phyloP scores from a whole-genome alignment of 257 asterid species.

The Datura wrightii region DNA sequence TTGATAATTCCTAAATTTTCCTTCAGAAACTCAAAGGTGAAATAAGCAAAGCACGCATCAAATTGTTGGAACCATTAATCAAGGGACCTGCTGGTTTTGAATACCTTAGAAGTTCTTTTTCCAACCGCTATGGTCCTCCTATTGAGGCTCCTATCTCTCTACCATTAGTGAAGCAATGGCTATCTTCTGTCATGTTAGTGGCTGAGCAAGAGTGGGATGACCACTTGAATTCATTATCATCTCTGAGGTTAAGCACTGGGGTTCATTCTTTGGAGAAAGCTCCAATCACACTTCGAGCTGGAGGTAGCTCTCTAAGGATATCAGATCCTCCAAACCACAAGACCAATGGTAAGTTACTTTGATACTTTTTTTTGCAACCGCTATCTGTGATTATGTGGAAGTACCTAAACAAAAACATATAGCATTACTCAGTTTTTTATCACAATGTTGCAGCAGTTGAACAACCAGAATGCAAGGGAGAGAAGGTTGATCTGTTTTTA shows the following conservation, averaged over 20 bases:
- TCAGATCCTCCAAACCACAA: conserved; percentile 22
- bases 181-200: conserved; percentile 34
- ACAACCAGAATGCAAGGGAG: conserved; percentile 38
- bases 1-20: not conserved
- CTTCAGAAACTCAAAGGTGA: conserved; percentile 36
- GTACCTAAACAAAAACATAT: not conserved
- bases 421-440: not conserved
- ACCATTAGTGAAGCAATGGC: conserved; percentile 36
- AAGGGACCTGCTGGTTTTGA: conserved; percentile 43
- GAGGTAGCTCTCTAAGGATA: conserved; percentile 32
- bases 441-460: conserved; percentile 21
- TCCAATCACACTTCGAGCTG: conserved; percentile 36
- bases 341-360: conserved; percentile 30
- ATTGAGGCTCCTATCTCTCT: conserved; percentile 35
- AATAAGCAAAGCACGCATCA: conserved; percentile 36
- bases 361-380: not conserved
- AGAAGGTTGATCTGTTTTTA: conserved; percentile 36
- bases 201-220: conserved; percentile 39
- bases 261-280: conserved; percentile 11
- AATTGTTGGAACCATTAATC: conserved; percentile 35
- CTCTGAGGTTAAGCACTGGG: conserved; percentile 31
- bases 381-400: not conserved
- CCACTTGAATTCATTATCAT: conserved; percentile 35
- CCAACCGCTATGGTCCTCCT: conserved; percentile 39
- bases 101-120: conserved; percentile 38